Base-by-base conservation (phyloP, 768 basidiomycete species). In the Podaxis rugospora region DNA sequence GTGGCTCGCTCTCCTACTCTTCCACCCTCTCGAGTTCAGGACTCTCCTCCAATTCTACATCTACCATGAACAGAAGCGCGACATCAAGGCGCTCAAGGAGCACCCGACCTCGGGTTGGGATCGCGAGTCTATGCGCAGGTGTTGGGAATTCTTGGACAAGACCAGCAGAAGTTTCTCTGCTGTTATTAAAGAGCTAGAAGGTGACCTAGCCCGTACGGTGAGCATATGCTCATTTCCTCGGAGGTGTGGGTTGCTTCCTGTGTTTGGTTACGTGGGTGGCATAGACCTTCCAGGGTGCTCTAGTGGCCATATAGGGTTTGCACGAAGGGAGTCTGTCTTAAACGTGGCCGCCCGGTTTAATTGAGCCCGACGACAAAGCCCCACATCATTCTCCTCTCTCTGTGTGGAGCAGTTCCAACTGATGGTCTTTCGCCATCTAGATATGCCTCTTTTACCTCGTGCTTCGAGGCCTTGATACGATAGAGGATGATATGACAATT, bases 401-500 rank as follows among this genome's bases (percentile, higher is more conserved):
- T 32, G 1, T 9, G 32, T 32, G 7, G 9, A 32, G 9, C 27
- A 21, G 28, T 9, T 57, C 32, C 18, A 6, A 28, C 54, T 59
- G 57, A 62, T 39, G 14, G 49, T 51, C 25, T 32, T 49, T 55
- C 27, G 50, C 27, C 39, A 44, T 51, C 14, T 64, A 97, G 96
- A 88, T 98, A 65, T 94, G 92, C 72, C 74, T 98, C 62, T 98
- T 97, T 74, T 99, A 98, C 74, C 84, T 99, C 46, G 90, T 95
- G 4, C 82, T 99, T 5, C 86, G 96, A 21, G 97, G 87, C 4
- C 79, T 98, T n/a, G 96, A 99, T 72, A 99, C 96, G 3, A 85
- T 99, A 64, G 96, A 98, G 73, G 96, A 99, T 73, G 96, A 99
- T 76, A 98, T 98, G 95, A 92, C 94, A 0, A 84, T 99, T 59